Evolutionary conservation across 768 basidiomycete genomes (phyloP).

Genomic region (Pleurotus ostreatus): DNA sequence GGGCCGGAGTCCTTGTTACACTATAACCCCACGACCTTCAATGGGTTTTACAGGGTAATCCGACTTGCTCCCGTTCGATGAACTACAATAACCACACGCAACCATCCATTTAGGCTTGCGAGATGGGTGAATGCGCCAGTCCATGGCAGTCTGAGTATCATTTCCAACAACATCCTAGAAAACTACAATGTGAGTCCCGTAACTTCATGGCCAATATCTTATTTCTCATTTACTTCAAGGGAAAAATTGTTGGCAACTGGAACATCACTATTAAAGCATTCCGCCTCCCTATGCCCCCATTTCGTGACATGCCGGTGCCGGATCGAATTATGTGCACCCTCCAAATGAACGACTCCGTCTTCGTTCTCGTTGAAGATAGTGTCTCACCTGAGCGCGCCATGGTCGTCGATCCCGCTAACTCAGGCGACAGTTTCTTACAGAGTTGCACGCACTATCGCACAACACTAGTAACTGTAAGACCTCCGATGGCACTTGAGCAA

Average conservation of each 20-base stretch:
- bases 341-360: constrained; percentile 78
- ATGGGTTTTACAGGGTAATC: constrained; percentile 67
- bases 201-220: constrained; percentile 8
- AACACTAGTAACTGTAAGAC: constrained; percentile 72
- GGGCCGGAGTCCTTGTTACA: too few relatives aligned
- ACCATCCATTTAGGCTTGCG: constrained; percentile 48
- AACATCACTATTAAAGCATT: constrained; percentile 67
- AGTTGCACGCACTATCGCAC: constrained; percentile 66
- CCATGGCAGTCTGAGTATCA: constrained; percentile 56
- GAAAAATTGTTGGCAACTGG: constrained; percentile 61
- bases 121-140: constrained; percentile 83
- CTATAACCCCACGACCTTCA: neutral
- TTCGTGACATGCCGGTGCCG: constrained; percentile 44
- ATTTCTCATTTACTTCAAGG: constrained; percentile 36
- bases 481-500: constrained; percentile 73
- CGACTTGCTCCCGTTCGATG: constrained; percentile 7
- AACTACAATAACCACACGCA: neutral
- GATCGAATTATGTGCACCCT: constrained; percentile 75
- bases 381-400: constrained; percentile 66
- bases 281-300: constrained; percentile 64
- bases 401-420: constrained; percentile 41
- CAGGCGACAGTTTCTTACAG: constrained; percentile 39
- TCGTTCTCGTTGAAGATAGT: constrained; percentile 76
- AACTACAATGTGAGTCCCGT: constrained; percentile 58
- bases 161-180: constrained; percentile 60